Percentiles rank a stretch among this genome's conserved stretches.
phyloP scores from a whole-genome alignment of 768 basidiomycete species.

The Rhodotorula sphaerocarpa region DNA sequence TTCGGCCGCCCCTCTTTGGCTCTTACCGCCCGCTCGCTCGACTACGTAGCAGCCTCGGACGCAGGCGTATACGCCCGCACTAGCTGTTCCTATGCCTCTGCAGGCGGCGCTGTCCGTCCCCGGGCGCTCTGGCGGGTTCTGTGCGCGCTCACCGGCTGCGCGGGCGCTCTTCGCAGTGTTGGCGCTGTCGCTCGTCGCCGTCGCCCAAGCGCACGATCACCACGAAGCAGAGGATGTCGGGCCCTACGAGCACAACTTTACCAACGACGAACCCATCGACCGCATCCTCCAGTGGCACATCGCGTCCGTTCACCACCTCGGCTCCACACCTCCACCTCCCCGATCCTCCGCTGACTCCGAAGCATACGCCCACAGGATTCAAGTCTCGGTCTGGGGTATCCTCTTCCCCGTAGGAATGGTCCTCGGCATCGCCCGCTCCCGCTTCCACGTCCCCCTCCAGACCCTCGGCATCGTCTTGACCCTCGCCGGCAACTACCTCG shows the following conservation, averaged over 20 bases:
- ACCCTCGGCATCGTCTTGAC: conserved; percentile 51
- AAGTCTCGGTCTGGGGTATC: conserved; percentile 72
- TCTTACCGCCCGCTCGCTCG: too few relatives aligned
- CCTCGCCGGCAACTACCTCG: conserved; percentile 63
- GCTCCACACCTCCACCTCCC: too few relatives aligned
- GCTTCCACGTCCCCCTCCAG: conserved; percentile 86
- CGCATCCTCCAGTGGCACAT: conserved; percentile 75
- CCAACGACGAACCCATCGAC: conserved; percentile 54
- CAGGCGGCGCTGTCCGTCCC: too few relatives aligned
- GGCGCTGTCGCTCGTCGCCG: neutral
- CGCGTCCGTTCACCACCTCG: conserved; percentile 31
- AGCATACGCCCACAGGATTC: conserved; percentile 48
- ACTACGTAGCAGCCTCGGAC: too few relatives aligned
- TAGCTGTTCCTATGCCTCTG: too few relatives aligned
- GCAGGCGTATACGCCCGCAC: too few relatives aligned
- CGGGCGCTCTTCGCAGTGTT: neutral
- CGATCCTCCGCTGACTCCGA: too few relatives aligned
- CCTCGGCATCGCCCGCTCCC: conserved; percentile 51
- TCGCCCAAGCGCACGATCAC: conserved; percentile 10
- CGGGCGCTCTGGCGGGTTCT: too few relatives aligned
- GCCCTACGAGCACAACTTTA: conserved; percentile 27
- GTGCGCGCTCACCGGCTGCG: too few relatives aligned
- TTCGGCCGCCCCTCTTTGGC: too few relatives aligned
- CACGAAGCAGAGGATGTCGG: conserved; percentile 17
- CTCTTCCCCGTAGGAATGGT: conserved; percentile 62